Evolutionary conservation across 352 stramenopile species (phyloP).

Genomic region (Elongisporangium senticosum): DNA sequence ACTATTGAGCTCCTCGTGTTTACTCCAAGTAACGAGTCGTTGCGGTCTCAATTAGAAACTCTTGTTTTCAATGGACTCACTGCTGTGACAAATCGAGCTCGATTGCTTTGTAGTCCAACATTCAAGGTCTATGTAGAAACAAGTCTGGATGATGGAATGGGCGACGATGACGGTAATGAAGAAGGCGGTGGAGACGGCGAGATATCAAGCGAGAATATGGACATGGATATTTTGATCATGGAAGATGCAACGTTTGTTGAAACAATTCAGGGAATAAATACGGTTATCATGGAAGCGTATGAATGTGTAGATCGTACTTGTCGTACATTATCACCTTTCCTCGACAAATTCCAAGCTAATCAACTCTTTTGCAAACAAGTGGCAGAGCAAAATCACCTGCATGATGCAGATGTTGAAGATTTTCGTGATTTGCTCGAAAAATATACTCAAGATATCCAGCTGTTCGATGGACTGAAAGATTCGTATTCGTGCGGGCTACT

Average conservation of each 20-base stretch:
- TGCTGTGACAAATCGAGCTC: constrained; percentile 54
- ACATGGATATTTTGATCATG: constrained; percentile 79
- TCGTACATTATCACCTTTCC: constrained; percentile 56
- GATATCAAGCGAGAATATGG: constrained; percentile 40
- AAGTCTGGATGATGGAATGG: constrained; percentile 36
- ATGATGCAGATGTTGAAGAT: constrained; percentile 39
- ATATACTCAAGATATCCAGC: constrained; percentile 48
- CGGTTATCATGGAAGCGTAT: constrained; percentile 50
- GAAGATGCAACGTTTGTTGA: constrained; percentile 57
- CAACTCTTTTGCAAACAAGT: constrained; percentile 39
- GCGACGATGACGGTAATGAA: constrained; percentile 30
- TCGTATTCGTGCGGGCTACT: constrained; percentile 39
- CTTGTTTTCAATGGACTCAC: constrained; percentile 64
- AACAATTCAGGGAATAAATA: constrained; percentile 45
- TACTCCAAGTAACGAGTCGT: constrained; percentile 34
- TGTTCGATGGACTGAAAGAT: constrained; percentile 51
- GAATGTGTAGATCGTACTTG: constrained; percentile 47
- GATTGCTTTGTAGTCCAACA: constrained; percentile 54
- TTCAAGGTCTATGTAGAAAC: constrained; percentile 65
- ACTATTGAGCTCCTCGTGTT: constrained; percentile 39
- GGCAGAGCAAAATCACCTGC: constrained; percentile 17
- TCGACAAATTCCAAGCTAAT: constrained; percentile 76
- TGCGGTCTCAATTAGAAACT: constrained; percentile 66
- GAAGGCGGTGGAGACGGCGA: constrained; percentile 22
- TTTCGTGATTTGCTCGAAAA: constrained; percentile 56